Evolutionary conservation across 495 filamentous ascomycete species (phyloP), one percentile per base, ranked within the genome.

Genomic region (Evansstolkia leycettana): DNA sequence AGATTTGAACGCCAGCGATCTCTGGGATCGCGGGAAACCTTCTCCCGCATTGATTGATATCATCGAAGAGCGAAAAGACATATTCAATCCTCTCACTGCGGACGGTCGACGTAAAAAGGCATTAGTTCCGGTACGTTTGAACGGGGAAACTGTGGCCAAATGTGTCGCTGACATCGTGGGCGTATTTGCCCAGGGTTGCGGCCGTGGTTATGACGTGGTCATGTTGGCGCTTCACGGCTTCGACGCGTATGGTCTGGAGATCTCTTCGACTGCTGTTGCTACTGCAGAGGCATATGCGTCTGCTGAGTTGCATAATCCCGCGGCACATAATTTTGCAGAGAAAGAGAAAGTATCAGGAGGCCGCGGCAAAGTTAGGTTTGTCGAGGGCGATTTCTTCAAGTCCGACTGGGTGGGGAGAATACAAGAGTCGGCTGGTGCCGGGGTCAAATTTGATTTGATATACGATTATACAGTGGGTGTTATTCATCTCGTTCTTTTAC

Each of bases 381-480:
- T 80, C 2, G 12, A 52, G 7, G 80, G 71, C 1, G 76, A 84
- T 43, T 85, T 84, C 52, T 85, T 84, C 44, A 46, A 52, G 17
- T 53, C 71, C 27, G 64, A 59, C 5, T 81, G 73, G 60, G 34
- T 55, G 31, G n/a, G n/a, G n/a, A n/a, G n/a, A n/a, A n/a, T 7
- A 47, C 55, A 11, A 43, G 57, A 17, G 52, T 6, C 5, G 5
- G 5, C 28, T n/a, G n/a, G n/a, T n/a, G 24, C 46, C 2, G 52
- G 48, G 28, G 56, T 47, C 5, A 51, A 44, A 20, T 85, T 82
- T 52, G 80, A 87, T 60, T 40, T 84, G 8, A 70, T 82, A n/a
- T 84, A 81, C 55, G 82, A 85, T 50, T 84, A 83, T 52, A 83
- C 78, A 7, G 80, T 82, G 54, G 49, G 72, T 46, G 15, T 27